Percentiles rank a stretch among this genome's conserved stretches.
These are phyloP conservation scores for Yamagishiella unicocca DNA, from an alignment of 139 green algal genomes.

Conservation along the genomic window DNA sequence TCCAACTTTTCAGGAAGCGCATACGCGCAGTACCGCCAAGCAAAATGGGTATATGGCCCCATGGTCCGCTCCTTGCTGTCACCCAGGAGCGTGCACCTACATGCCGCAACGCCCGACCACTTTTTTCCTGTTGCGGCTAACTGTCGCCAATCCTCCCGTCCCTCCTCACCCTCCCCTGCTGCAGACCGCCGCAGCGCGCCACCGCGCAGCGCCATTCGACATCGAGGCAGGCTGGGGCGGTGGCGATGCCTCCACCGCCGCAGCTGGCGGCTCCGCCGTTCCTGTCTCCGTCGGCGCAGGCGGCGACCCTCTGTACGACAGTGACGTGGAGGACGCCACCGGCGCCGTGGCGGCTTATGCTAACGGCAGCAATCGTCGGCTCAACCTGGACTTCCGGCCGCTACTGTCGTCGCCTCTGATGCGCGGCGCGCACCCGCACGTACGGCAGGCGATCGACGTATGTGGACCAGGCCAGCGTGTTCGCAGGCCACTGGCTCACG, in stretches of 20 bases:
- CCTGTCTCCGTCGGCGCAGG: slow-evolving; percentile 10
- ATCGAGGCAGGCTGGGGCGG: slow-evolving; percentile 34
- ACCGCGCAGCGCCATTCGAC: slow-evolving; percentile 11
- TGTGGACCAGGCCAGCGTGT: slow-evolving; percentile 26
- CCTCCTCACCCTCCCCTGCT: not conserved
- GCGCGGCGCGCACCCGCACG: slow-evolving; percentile 28
- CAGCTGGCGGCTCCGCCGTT: not conserved
- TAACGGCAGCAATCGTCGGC: slow-evolving; percentile 12
- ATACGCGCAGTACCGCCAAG: not conserved
- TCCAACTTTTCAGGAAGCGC: not conserved
- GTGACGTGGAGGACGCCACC: slow-evolving; percentile 1
- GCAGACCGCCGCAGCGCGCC: not conserved
- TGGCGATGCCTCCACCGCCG: not conserved
- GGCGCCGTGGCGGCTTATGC: slow-evolving; percentile 1
- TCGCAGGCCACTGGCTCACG: slow-evolving; percentile 15
- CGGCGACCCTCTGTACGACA: not conserved
- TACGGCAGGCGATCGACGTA: slow-evolving; percentile 32
- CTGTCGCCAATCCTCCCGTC: too few relatives aligned
- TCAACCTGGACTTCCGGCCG: slow-evolving; percentile 38
- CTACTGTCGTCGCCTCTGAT: slow-evolving; percentile 37
- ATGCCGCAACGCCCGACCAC: too few relatives aligned
- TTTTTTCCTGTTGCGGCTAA: too few relatives aligned
- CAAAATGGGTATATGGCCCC: not conserved
- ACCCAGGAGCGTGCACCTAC: too few relatives aligned
- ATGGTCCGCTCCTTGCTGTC: not conserved